Conservation (phyloP, 352 stramenopile species). For the Globisporangium cystogenes region DNA sequence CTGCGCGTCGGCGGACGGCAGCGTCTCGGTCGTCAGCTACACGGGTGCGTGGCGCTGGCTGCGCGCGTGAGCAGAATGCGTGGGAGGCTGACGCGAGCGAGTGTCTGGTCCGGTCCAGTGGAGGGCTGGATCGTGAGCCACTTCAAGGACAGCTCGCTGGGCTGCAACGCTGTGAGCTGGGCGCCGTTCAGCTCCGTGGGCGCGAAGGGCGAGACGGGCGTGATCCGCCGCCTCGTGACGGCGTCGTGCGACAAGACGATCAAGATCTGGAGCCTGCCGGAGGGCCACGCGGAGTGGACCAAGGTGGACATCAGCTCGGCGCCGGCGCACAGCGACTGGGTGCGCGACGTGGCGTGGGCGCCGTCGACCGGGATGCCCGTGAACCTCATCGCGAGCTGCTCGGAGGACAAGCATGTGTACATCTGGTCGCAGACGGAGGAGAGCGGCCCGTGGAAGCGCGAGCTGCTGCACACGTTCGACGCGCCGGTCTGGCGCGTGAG, state of each 20-base stretch:
- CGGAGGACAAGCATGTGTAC: constrained; percentile 88
- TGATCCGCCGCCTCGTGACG: constrained; percentile 88
- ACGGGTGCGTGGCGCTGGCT: constrained; percentile 32
- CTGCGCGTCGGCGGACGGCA: constrained; percentile 94
- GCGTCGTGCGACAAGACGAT: constrained; percentile 97
- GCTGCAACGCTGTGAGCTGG: constrained; percentile 97
- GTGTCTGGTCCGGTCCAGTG: constrained; percentile 24
- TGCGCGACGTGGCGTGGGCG: constrained; percentile 97
- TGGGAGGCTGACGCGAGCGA: not conserved
- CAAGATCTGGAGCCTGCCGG: constrained; percentile 91
- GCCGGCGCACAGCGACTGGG: constrained; percentile 92
- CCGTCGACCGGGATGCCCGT: constrained; percentile 90
- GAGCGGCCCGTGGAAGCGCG: constrained; percentile 85
- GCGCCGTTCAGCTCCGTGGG: constrained; percentile 84
- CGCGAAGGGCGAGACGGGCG: constrained; percentile 32
- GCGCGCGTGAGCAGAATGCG: not conserved
- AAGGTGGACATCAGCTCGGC: constrained; percentile 72
- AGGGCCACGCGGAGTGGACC: constrained; percentile 72
- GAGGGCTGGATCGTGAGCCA: constrained; percentile 90
- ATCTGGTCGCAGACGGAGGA: constrained; percentile 93
- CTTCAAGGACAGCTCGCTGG: constrained; percentile 93
- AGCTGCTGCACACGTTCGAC: constrained; percentile 93
- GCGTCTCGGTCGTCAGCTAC: constrained; percentile 88
- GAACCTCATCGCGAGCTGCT: constrained; percentile 93
- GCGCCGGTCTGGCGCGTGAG: constrained; percentile 97